Evolutionary conservation across 2,329 filamentous ascomycete genomes (phyloP), one percentile per base, ranked within the genome.

Genomic region (Aureobasidium subglaciale): DNA sequence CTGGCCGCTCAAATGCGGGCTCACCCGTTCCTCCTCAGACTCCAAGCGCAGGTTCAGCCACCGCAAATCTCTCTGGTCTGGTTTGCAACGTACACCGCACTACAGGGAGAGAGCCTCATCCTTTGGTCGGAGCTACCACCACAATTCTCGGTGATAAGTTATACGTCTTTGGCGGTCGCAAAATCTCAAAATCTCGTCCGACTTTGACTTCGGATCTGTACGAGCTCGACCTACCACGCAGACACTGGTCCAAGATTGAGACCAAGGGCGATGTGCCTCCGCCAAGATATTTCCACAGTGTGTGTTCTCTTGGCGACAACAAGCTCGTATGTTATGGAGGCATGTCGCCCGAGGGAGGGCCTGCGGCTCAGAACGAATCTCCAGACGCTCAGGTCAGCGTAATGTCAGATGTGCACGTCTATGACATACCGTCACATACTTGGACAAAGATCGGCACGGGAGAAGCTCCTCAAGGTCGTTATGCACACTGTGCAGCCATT

Each of bases 271-370:
- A 97, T 64, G 76, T 95, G 34, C 93, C 93, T 1, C 87, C 90
- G 2, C 90, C 93, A 8, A 83, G 93, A 59, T 99, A 99, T 69
- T 99, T 99, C 62, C 93, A 99, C 75, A 97, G 90, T 61, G 88
- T 97, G 70, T 99, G 93, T 69, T 82, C 89, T 1, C 75, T 99
- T 2, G 93, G 93, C 20, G 93, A 97, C 68, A 92, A 90, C 2
- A 99, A 97, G 71, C 79, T 99, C 69, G 92, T 99, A 3, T 97
- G 92, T 71, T 99, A 97, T 70, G 93, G 93, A 57, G 93, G 93
- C 63, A 99, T 99, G 93, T 96, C 92, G 9, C 91, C 92, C 1
- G 87, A 91, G 60, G 76, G 83, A 55, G 87, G 90, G 63, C 84
- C 90, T 34, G 91, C 96, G 65, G 61, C 57, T 9, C 64, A 65